Conservation (phyloP, 176 grass and related monocot genomes). For the Musa acuminata region DNA sequence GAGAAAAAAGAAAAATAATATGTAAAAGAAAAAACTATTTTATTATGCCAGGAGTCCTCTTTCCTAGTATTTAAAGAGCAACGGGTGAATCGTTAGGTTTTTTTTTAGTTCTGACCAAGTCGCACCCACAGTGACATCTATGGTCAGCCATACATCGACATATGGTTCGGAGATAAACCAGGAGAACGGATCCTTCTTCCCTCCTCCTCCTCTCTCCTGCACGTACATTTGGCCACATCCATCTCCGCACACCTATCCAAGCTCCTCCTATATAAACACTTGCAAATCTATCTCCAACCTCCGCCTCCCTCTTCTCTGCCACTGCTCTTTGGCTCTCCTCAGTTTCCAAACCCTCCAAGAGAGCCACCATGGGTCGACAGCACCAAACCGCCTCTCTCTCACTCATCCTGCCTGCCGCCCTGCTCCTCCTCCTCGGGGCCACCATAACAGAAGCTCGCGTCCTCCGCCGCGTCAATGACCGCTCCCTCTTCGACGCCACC, state of each 20-base stretch:
- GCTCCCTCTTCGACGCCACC: background rate
- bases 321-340: background rate
- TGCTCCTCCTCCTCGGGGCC: background rate
- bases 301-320: background rate
- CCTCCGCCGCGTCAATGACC: background rate
- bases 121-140: too few relatives aligned
- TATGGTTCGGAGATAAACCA: background rate
- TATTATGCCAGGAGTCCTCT: too few relatives aligned
- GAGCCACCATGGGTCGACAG: background rate
- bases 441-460: background rate
- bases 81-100: too few relatives aligned
- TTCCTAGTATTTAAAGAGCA: too few relatives aligned
- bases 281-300: background rate
- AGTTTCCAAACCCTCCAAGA: background rate
- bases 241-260: too few relatives aligned
- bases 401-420: background rate
- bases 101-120: too few relatives aligned
- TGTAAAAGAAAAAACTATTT: too few relatives aligned
- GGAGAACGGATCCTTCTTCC: background rate
- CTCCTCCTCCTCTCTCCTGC: background rate
- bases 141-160: too few relatives aligned
- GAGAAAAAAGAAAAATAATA: too few relatives aligned
- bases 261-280: too few relatives aligned
- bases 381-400: background rate
- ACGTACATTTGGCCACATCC: too few relatives aligned